Evolutionary conservation across 2,329 filamentous ascomycete species (phyloP), one percentile per base, ranked within the genome.

Genomic region (Diplodia intermedia): DNA sequence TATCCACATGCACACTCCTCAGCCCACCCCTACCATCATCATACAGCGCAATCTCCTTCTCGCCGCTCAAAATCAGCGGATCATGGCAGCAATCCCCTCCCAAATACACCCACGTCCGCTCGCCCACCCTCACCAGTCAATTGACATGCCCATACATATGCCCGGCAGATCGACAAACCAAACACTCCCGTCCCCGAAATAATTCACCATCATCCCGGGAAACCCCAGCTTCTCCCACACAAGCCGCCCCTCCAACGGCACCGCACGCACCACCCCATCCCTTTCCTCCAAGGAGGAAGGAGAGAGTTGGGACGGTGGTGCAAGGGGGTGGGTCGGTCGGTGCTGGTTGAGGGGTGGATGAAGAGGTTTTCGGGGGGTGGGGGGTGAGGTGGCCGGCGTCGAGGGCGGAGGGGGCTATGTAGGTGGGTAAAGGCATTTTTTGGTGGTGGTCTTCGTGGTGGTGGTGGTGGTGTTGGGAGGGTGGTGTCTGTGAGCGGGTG

Each of bases 81-180:
- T 87, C 84, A 71, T 88, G 86, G 69, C 83, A 87, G 40, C 82
- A 82, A 71, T 88, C 85, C 0, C 84, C 85, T 7, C 80, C 83
- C 0, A 88, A 79, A 71, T 83, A 84, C 1, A 85, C 76, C 77
- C 82, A 86, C 54, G 78, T 79, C 54, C 71, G 66, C 6, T 76
- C 73, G 0, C 72, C 78, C 0, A 77, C 78, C 0, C 82, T 77
- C 8, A 77, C 81, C 0, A 86, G 77, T 0, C 86, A 69, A 69
- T 86, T 86, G 0, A 86, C 73, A 69, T 86, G 85, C 0, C 84
- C 85, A 4, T 79, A 79, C 0, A 86, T 69, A 72, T 86, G 85
- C 0, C 85, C 0, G 85, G 85, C 0, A 80, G 79, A 71, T 86
- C 81, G 31, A 86, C 74, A 0, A 86, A 74, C 69, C 79, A 84